Conservation (phyloP, 2,329 filamentous ascomycete species). For the Cucurbitaria berberidis region DNA sequence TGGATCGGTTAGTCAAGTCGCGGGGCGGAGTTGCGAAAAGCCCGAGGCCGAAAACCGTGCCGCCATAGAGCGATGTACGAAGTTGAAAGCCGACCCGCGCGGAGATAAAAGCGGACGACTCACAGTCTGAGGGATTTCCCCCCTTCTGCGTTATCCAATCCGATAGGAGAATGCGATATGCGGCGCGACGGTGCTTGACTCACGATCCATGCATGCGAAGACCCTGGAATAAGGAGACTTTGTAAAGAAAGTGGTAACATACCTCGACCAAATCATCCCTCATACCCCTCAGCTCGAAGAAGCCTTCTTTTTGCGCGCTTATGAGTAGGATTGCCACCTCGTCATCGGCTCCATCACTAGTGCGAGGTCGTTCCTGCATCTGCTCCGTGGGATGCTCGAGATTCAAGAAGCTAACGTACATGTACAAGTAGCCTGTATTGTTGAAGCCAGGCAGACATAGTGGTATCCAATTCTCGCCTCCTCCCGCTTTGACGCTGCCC, state of each 20-base stretch:
- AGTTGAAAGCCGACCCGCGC: neutral
- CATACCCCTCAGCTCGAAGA: slow-evolving; percentile 84
- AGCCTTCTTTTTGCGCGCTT: slow-evolving; percentile 89
- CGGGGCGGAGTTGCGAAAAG: neutral
- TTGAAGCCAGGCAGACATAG: slow-evolving; percentile 97
- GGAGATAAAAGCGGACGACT: neutral
- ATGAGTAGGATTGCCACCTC: slow-evolving; percentile 90
- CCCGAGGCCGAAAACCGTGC: slow-evolving; percentile 1
- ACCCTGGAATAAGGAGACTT: slow-evolving; percentile 18
- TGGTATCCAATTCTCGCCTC: slow-evolving; percentile 97
- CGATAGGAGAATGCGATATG: neutral
- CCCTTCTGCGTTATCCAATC: neutral
- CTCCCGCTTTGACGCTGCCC: slow-evolving; percentile 85
- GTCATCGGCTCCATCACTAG: slow-evolving; percentile 61
- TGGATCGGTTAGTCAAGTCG: neutral
- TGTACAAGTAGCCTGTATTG: slow-evolving; percentile 94
- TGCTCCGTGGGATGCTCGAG: slow-evolving; percentile 56
- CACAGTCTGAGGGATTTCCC: slow-evolving; percentile 10
- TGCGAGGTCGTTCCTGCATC: slow-evolving; percentile 49
- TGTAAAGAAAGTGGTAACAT: slow-evolving; percentile 30
- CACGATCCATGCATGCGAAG: neutral
- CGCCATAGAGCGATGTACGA: neutral
- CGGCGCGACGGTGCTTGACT: slow-evolving; percentile 2
- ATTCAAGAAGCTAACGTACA: slow-evolving; percentile 97
- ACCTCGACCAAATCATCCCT: slow-evolving; percentile 65